Conservation (phyloP, 805 yeast species). For the Cyberlindnera japonica region DNA sequence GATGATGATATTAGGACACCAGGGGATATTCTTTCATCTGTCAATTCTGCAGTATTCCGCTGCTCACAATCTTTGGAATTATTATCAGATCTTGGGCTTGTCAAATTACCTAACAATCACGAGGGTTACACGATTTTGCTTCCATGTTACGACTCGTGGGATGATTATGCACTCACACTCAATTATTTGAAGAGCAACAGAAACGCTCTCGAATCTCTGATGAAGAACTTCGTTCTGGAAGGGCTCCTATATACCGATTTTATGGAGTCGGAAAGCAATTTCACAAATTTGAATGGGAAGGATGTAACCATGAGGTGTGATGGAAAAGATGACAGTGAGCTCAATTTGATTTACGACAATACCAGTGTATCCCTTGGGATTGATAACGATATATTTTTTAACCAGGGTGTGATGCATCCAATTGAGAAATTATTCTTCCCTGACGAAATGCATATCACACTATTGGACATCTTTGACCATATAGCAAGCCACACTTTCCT, state of each 20-base stretch:
- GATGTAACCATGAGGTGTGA: slow-evolving; percentile 18
- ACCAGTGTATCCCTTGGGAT: slow-evolving; percentile 25
- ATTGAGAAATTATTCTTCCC: slow-evolving; percentile 58
- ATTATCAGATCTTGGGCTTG: slow-evolving; percentile 48
- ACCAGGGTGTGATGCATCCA: slow-evolving; percentile 83
- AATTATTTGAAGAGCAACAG: slow-evolving; percentile 54
- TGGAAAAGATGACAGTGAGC: slow-evolving; percentile 20
- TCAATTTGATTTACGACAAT: slow-evolving; percentile 22
- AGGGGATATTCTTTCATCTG: slow-evolving; percentile 54
- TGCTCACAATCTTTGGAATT: slow-evolving; percentile 65
- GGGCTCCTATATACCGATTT: slow-evolving; percentile 67
- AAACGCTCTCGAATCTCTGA: slow-evolving; percentile 45
- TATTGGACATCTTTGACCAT: slow-evolving; percentile 52
- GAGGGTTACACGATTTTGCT: slow-evolving; percentile 72
- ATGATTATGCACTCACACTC: slow-evolving; percentile 51
- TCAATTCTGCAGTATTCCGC: slow-evolving; percentile 52
- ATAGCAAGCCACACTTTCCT: slow-evolving; percentile 46
- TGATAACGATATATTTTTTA: slow-evolving; percentile 66
- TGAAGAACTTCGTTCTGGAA: slow-evolving; percentile 58
- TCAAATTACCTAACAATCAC: slow-evolving; percentile 49
- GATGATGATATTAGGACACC: slow-evolving; percentile 65
- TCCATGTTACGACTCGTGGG: slow-evolving; percentile 79
- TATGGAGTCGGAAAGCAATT: slow-evolving; percentile 27
- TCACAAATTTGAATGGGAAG: slow-evolving; percentile 32
- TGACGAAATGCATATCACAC: slow-evolving; percentile 44